phyloP scores from a whole-genome alignment of 441 rosid species.

The Codiaeum variegatum region DNA sequence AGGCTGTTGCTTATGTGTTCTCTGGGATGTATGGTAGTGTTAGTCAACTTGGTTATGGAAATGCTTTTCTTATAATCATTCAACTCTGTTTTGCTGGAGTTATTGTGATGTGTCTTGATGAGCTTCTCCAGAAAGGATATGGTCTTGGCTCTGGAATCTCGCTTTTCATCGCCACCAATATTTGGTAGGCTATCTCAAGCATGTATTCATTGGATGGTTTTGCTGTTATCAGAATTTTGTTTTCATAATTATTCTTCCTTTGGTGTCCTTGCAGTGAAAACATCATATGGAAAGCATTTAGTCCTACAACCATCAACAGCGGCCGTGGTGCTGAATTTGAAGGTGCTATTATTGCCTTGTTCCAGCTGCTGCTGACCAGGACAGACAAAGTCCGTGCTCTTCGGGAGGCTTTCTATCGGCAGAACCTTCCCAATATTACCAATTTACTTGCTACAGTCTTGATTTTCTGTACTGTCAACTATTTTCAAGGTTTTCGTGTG shows the following conservation, averaged over 20 bases:
- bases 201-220: neutral
- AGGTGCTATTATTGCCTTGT: slow-evolving; percentile 88
- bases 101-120: slow-evolving; percentile 84
- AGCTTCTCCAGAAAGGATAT: slow-evolving; percentile 88
- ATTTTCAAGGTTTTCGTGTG: slow-evolving; percentile 87
- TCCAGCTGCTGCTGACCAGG: slow-evolving; percentile 81
- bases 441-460: slow-evolving; percentile 64
- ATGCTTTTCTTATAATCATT: slow-evolving; percentile 81
- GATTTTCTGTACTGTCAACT: slow-evolving; percentile 58
- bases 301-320: slow-evolving; percentile 91
- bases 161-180: slow-evolving; percentile 92
- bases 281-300: slow-evolving; percentile 95
- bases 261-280: slow-evolving; percentile 45
- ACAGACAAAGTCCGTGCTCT: slow-evolving; percentile 81
- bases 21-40: slow-evolving; percentile 94
- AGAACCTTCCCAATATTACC: slow-evolving; percentile 93
- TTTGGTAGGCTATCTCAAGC: slow-evolving; percentile 42
- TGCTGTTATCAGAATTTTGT: neutral
- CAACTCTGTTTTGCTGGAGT: slow-evolving; percentile 93
- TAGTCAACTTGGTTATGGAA: slow-evolving; percentile 84
- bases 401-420: slow-evolving; percentile 90
- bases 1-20: slow-evolving; percentile 88
- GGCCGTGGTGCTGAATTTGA: slow-evolving; percentile 98
- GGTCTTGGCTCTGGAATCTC: slow-evolving; percentile 95
- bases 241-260: neutral